phyloP scores from a whole-genome alignment of 192 early-diverging fungal species.

The Podila horticola region DNA sequence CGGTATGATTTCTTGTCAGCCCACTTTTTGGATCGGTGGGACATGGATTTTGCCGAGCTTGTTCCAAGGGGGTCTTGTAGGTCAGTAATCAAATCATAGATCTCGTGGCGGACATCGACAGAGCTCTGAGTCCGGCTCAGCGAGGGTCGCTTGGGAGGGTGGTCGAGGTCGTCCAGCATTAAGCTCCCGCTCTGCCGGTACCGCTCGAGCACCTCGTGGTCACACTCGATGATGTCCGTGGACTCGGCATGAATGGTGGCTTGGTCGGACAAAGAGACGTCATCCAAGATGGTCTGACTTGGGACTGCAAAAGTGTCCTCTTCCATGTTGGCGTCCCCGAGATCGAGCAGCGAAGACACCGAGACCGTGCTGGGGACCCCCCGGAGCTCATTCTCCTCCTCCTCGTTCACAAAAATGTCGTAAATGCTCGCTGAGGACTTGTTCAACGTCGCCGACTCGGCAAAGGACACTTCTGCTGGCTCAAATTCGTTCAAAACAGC shows the following conservation, averaged over 20 bases:
- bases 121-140: slow-evolving; percentile 31
- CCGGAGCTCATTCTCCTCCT: background rate
- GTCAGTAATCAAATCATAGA: background rate
- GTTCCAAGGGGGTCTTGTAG: background rate
- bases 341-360: slow-evolving; percentile 14
- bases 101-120: slow-evolving; percentile 17
- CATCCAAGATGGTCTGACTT: background rate
- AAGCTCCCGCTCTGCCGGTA: background rate
- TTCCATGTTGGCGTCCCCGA: background rate
- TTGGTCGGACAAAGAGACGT: background rate
- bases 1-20: slow-evolving; percentile 11
- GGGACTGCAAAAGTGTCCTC: too few species aligned
- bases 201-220: background rate
- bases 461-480: background rate
- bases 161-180: background rate
- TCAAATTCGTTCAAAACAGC: background rate
- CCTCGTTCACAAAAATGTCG: background rate
- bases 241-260: background rate
- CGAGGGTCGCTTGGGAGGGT: background rate
- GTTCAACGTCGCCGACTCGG: background rate
- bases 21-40: slow-evolving; percentile 25
- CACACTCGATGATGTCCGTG: background rate
- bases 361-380: slow-evolving; percentile 30
- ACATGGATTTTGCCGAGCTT: background rate
- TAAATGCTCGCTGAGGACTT: background rate